These are phyloP conservation scores for Cladorrhinum sp. DNA, from an alignment of 2,329 filamentous ascomycete genomes.

Conservation along the genomic window DNA sequence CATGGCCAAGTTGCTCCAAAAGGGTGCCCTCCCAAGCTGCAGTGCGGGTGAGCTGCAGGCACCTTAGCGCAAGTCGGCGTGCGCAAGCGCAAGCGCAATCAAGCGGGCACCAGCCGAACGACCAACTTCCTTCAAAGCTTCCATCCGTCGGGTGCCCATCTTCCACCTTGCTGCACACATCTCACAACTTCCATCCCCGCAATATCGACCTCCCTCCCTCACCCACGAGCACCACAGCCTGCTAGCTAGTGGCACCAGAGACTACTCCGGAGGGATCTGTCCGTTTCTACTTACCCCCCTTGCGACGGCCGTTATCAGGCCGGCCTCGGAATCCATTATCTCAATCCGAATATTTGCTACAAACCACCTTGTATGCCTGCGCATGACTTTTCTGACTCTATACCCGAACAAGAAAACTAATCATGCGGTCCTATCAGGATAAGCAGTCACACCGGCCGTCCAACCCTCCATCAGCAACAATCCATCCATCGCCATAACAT, in stretches of 20 bases:
- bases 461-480: background rate
- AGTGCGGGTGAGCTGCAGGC: conserved; percentile 1
- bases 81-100: conserved; percentile 8
- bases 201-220: background rate
- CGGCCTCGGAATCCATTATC: background rate
- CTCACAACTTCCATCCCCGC: background rate
- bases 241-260: background rate
- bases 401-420: conserved; percentile 1
- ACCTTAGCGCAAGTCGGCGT: background rate
- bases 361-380: conserved; percentile 9
- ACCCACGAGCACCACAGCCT: background rate
- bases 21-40: conserved; percentile 2
- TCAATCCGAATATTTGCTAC: conserved; percentile 9
- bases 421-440: background rate
- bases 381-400: conserved; percentile 12
- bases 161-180: background rate
- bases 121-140: conserved; percentile 6
- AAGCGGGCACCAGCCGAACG: background rate
- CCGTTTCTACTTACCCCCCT: background rate
- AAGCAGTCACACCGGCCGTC: background rate
- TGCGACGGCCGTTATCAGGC: background rate
- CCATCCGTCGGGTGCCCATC: conserved; percentile 3
- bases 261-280: background rate
- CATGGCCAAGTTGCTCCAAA: conserved; percentile 7
- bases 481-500: too few species aligned